Evolutionary conservation across 2,329 filamentous ascomycete genomes (phyloP), one percentile per base, ranked within the genome.

Genomic region (Aspergillus sp.): DNA sequence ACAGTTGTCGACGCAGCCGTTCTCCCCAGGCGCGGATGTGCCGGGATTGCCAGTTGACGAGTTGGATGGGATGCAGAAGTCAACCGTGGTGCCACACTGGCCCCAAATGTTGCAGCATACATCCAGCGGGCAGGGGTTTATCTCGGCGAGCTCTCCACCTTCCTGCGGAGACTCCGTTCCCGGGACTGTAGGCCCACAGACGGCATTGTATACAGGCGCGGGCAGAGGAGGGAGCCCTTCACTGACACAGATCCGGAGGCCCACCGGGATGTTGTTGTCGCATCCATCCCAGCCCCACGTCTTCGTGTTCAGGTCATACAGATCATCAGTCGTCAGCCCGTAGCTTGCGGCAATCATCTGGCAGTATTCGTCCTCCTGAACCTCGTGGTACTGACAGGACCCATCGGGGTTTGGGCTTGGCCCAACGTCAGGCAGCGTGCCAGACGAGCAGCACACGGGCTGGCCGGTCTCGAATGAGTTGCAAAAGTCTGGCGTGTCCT

Each of bases 61-160:
- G 5, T 51, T 41, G 2, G 59, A 57, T 22, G 66, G 53, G 9
- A 61, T 68, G 64, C 80, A 83, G 62, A 81, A 81, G 15, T 78
- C 78, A 1, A 60, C 60, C 0, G 76, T 78, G 2, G 71, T 72
- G 7, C 80, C 80, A 27, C 80, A 82, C 51, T 78, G 72, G 1
- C 80, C 80, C 69, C 76, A 79, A 44, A 71, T 66, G 53, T 77
- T 70, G 61, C 77, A 79, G 61, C 77, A 79, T 4, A 71, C 75
- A 44, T 77, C 77, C 5, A 77, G 64, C 3, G 72, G 74, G 57
- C 81, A 83, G 0, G 73, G 77, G 59, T 82, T 83, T 6, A 83
- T 64, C 7, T 68, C 61, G 0, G 70, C 62, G 3, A 80, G 4
- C 6, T 66, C 17, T 8, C 20, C 12, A 52, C 72, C 71, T 24